A percentile compares a stretch with the other conserved stretches of the same genome.
Evolutionary conservation across 192 early-diverging fungal genomes (phyloP).

Genomic region (Coemansia sp.): DNA sequence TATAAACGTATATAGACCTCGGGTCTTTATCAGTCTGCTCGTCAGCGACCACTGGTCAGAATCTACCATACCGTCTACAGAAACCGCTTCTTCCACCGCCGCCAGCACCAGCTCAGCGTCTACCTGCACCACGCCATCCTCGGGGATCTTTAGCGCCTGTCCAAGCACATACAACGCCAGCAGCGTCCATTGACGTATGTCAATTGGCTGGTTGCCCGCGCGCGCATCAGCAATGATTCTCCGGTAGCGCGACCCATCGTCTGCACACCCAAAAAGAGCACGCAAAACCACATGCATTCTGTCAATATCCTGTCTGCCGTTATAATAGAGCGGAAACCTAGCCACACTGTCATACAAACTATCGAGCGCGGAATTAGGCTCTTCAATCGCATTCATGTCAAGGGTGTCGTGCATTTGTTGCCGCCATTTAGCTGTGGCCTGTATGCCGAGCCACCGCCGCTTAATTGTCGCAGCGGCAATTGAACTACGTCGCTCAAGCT

Average conservation of each 20-base stretch:
- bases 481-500: slow-evolving; percentile 60
- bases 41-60: slow-evolving; percentile 9
- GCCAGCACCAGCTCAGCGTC: background rate
- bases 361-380: background rate
- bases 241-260: background rate
- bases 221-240: background rate
- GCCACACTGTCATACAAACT: slow-evolving; percentile 1
- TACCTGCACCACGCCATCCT: background rate
- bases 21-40: slow-evolving; percentile 13
- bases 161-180: slow-evolving; percentile 23
- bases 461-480: slow-evolving; percentile 66
- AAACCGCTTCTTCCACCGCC: background rate
- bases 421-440: slow-evolving; percentile 16
- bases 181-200: slow-evolving; percentile 11
- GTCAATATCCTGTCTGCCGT: slow-evolving; percentile 13
- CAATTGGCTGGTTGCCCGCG: background rate
- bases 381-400: slow-evolving; percentile 16
- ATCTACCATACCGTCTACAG: background rate
- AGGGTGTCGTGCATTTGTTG: slow-evolving; percentile 20
- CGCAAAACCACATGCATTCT: slow-evolving; percentile 22
- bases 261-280: slow-evolving; percentile 14
- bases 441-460: slow-evolving; percentile 40
- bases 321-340: slow-evolving; percentile 33
- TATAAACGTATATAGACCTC: slow-evolving; percentile 30
- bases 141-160: slow-evolving; percentile 4